phyloP scores from a whole-genome alignment of 768 basidiomycete genomes.

The Mycena rosella region DNA sequence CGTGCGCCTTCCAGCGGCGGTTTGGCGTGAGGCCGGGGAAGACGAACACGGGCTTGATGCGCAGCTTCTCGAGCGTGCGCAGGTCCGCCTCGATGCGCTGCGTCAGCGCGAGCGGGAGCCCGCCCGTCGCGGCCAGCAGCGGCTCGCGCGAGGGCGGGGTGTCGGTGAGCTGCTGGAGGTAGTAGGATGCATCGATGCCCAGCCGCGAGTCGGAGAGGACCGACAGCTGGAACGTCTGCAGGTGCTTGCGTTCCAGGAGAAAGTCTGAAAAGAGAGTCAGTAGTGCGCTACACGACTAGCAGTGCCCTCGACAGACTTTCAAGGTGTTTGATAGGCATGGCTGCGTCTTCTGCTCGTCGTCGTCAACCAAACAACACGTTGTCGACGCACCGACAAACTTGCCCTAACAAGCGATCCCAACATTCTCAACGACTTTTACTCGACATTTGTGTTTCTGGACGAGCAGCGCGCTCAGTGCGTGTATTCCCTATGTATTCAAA shows the following conservation, averaged over 20 bases:
- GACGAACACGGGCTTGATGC: constrained; percentile 98
- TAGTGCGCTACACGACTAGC: too few relatives aligned
- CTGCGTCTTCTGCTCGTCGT: not conserved
- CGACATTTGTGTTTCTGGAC: too few relatives aligned
- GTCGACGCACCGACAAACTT: not conserved
- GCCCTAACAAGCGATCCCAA: not conserved
- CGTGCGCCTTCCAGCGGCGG: constrained; percentile 74
- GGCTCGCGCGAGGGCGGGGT: constrained; percentile 86
- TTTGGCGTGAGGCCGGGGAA: constrained; percentile 91
- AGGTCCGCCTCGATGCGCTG: constrained; percentile 93
- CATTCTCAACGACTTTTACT: not conserved
- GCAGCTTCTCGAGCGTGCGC: constrained; percentile 88
- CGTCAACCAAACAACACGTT: constrained; percentile 14
- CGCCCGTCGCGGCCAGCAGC: constrained; percentile 94
- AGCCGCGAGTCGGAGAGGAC: constrained; percentile 92
- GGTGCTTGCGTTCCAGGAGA: constrained; percentile 88
- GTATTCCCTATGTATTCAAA: too few relatives aligned
- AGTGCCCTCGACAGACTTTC: constrained; percentile 75
- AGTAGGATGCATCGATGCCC: constrained; percentile 96
- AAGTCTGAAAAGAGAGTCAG: constrained; percentile 65
- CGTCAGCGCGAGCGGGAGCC: constrained; percentile 90
- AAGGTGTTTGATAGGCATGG: constrained; percentile 87
- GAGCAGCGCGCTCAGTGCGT: too few relatives aligned
- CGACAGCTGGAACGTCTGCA: constrained; percentile 84
- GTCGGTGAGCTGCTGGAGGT: constrained; percentile 84